A percentile compares a stretch with the other conserved stretches of the same genome.
Evolutionary conservation across 2,329 filamentous ascomycete species (phyloP).

Genomic region (Rasamsonia emersonii): DNA sequence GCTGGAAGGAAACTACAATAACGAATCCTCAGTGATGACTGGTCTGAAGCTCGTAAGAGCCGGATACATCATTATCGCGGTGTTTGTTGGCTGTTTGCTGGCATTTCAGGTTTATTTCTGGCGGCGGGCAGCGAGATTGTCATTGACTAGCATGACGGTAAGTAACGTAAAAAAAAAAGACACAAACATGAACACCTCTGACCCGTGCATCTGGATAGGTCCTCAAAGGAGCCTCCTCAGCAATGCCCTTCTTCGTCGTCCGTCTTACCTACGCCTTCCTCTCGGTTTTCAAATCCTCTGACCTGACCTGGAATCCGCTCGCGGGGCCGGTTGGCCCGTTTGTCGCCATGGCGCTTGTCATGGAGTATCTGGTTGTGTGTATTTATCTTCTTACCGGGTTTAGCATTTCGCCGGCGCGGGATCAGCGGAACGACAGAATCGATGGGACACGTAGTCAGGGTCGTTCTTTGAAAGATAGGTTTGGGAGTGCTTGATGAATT

Average conservation of each 20-base stretch:
- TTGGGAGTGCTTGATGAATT: too few relatives aligned
- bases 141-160: slow-evolving; percentile 10
- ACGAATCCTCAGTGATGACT: slow-evolving; percentile 5
- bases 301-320: slow-evolving; percentile 13
- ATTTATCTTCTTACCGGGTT: slow-evolving; percentile 13
- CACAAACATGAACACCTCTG: too few relatives aligned
- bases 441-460: too few relatives aligned
- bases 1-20: slow-evolving; percentile 13
- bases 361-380: slow-evolving; percentile 13
- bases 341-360: slow-evolving; percentile 14
- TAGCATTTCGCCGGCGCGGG: too few relatives aligned
- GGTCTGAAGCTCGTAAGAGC: slow-evolving; percentile 13
- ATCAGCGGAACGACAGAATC: too few relatives aligned
- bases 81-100: slow-evolving; percentile 12
- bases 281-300: slow-evolving; percentile 11
- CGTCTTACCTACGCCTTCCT: slow-evolving; percentile 16
- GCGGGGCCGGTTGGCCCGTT: slow-evolving; percentile 14
- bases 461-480: too few relatives aligned
- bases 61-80: slow-evolving; percentile 14
- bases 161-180: slow-evolving; percentile 2
- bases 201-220: slow-evolving; percentile 10
- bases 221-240: slow-evolving; percentile 9
- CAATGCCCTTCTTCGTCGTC: slow-evolving; percentile 16
- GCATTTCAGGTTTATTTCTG: slow-evolving; percentile 14
- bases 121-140: slow-evolving; percentile 8